Evolutionary conservation across 768 basidiomycete species (phyloP), one percentile per base, ranked within the genome.

Genomic region (Mycena indigotica): DNA sequence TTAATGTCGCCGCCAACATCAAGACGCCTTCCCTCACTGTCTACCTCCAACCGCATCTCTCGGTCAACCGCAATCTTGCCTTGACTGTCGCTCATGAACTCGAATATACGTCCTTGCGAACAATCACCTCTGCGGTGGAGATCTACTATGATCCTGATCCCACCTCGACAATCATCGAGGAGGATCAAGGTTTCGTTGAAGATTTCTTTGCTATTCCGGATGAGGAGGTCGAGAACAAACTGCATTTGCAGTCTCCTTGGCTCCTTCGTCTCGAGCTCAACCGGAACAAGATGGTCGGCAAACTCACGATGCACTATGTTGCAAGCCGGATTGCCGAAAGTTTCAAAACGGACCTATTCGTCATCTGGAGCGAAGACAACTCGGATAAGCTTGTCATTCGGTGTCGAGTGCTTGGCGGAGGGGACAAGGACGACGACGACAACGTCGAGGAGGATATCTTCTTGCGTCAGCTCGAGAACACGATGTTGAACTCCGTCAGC

Each of bases 181-280:
- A 98, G 64, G 97, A 99, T 72, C 77, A 84, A 23, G 85, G 95
- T 23, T 98, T 99, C 69, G 97, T 99, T 55, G 93, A 97, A 67
- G 95, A 95, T 0, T 98, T 98, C 90, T 99, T 98, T 72, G 96
- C 95, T 53, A 98, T 98, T 69, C 97, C 97, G 5, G 97, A 98
- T 66, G 95, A 98, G 69, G 93, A 95, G 50, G 89, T 96, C 57
- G 93, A 96, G 70, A 81, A 84, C 19, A 96, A 96, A 68, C 76
- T 97, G 2, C 89, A 93, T 63, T 79, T 94, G 1, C 93, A 95
- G 70, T 98, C 97, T 2, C 95, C 95, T 0, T 99, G 97, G 97
- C 79, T 99, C 19, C 86, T 99, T 21, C 94, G 97, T 75, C 84
- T 98, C 44, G 96, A 96, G 68, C 85, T 99, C 53, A 97, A 98